Evolutionary conservation across 2,329 filamentous ascomycete genomes (phyloP).

Genomic region (Fusarium drepaniforme): DNA sequence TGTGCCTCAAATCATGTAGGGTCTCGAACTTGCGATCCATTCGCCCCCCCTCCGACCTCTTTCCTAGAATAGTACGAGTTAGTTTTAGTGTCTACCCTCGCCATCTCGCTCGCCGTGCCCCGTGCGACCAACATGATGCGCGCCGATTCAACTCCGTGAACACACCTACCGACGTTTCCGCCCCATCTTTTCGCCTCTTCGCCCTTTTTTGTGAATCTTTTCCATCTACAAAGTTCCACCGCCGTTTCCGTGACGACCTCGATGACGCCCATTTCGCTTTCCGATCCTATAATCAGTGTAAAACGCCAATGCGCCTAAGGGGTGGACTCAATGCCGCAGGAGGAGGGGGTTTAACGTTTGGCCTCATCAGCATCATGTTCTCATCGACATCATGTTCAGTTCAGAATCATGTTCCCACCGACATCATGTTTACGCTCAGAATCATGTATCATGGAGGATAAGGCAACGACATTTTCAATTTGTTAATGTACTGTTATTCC

Average conservation of each 20-base stretch:
- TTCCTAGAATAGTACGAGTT: conserved; percentile 26
- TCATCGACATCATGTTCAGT: neutral
- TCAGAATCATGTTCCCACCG: conserved; percentile 10
- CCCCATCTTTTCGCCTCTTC: neutral
- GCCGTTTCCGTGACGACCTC: conserved; percentile 26
- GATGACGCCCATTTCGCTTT: conserved; percentile 21
- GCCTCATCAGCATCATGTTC: neutral
- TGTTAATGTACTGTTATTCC: conserved; percentile 8
- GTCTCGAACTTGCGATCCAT: conserved; percentile 1
- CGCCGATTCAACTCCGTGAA: conserved; percentile 26
- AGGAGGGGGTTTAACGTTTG: neutral
- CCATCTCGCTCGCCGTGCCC: conserved; percentile 14
- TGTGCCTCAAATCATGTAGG: conserved; percentile 19
- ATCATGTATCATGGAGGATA: conserved; percentile 17
- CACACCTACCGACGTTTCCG: conserved; percentile 7
- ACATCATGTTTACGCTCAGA: neutral
- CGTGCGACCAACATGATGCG: conserved; percentile 14
- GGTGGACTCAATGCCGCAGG: neutral
- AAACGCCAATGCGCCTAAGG: neutral
- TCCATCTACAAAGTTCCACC: conserved; percentile 17
- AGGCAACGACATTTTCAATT: neutral
- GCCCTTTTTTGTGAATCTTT: conserved; percentile 13
- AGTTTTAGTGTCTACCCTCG: conserved; percentile 19
- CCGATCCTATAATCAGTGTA: conserved; percentile 9
- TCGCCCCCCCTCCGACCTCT: neutral